Conservation (phyloP, 2,329 filamentous ascomycete genomes). For the Xylaria sp. region DNA sequence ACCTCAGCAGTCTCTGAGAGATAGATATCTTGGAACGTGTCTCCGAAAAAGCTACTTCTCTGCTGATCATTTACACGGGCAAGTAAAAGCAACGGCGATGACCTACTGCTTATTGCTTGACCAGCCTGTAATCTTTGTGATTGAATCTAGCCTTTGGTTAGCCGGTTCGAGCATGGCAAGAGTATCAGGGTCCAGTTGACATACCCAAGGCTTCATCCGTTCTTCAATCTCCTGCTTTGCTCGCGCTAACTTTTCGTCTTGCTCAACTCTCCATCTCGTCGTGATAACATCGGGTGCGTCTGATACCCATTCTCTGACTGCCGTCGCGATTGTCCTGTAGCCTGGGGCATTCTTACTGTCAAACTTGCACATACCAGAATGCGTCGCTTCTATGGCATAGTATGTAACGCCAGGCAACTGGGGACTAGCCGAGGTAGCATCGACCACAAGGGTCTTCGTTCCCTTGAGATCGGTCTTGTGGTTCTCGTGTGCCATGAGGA, state of each 20-base stretch:
- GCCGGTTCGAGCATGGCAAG: neutral
- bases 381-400: conserved; percentile 53
- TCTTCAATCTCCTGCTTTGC: conserved; percentile 43
- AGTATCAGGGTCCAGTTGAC: conserved; percentile 9
- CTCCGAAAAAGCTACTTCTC: conserved; percentile 23
- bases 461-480: conserved; percentile 65
- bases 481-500: conserved; percentile 73
- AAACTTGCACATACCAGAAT: conserved; percentile 40
- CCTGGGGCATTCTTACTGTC: conserved; percentile 58
- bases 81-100: conserved; percentile 24
- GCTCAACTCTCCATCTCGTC: conserved; percentile 56
- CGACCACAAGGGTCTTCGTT: conserved; percentile 60
- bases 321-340: conserved; percentile 49
- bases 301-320: conserved; percentile 47
- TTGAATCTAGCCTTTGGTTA: conserved; percentile 27
- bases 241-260: conserved; percentile 44
- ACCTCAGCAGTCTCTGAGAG: conserved; percentile 33
- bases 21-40: conserved; percentile 25
- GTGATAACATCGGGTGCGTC: conserved; percentile 51
- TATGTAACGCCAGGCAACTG: conserved; percentile 64
- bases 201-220: conserved; percentile 39
- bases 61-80: conserved; percentile 19
- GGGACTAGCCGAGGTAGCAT: conserved; percentile 63
- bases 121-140: conserved; percentile 27
- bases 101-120: conserved; percentile 31